Evolutionary conservation across 805 yeast genomes (phyloP).

Genomic region (Saturnispora gosingensis): DNA sequence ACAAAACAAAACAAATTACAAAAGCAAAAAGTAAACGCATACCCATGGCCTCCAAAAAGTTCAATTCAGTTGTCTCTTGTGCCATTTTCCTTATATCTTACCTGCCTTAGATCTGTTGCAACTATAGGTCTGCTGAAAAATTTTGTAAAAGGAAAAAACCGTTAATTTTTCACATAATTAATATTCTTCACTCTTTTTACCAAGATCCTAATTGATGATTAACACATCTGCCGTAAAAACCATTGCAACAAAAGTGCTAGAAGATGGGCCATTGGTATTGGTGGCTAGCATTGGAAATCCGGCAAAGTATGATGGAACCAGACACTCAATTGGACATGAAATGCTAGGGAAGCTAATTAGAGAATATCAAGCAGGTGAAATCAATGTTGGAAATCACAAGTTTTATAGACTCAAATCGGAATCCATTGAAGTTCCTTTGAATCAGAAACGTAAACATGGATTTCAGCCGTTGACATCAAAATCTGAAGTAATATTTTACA

Average conservation of each 20-base stretch:
- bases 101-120: background rate
- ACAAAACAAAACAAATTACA: constrained; percentile 14
- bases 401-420: background rate
- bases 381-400: background rate
- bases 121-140: background rate
- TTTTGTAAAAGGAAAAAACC: background rate
- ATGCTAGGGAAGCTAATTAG: constrained; percentile 30
- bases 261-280: constrained; percentile 21
- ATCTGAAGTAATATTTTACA: constrained; percentile 9
- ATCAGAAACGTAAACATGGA: background rate
- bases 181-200: background rate
- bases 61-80: background rate
- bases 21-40: constrained; percentile 20
- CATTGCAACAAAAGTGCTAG: background rate
- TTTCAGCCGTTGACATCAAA: constrained; percentile 1
- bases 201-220: background rate
- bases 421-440: background rate
- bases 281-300: constrained; percentile 71
- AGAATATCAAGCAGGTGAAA: background rate
- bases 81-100: background rate
- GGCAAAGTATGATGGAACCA: constrained; percentile 44
- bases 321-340: constrained; percentile 74
- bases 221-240: background rate
- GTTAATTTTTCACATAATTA: background rate
- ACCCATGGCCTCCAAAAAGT: constrained; percentile 14